Evolutionary conservation across 176 grass and related monocot species (phyloP).

Genomic region (Triticum monococcum): DNA sequence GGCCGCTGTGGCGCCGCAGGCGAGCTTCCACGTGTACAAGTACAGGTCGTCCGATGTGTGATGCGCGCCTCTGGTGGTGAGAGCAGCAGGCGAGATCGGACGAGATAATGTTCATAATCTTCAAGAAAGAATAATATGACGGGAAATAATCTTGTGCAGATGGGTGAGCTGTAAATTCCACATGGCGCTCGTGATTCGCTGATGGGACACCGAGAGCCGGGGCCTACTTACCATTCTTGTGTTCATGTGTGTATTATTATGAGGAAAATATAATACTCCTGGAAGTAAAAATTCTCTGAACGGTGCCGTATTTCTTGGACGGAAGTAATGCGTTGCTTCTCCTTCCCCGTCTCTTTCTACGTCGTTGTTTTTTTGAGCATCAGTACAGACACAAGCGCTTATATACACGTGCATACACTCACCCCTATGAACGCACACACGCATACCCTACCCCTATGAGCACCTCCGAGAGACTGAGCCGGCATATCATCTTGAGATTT

Average conservation of each 20-base stretch:
- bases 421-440: no score
- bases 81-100: constrained; percentile 1
- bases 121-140: constrained; percentile 1
- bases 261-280: not conserved
- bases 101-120: constrained; percentile 48
- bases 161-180: constrained; percentile 31
- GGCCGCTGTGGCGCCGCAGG: constrained; percentile 57
- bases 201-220: not conserved
- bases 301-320: not conserved
- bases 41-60: constrained; percentile 58
- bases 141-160: constrained; percentile 25
- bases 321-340: not conserved
- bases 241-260: not conserved
- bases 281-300: not conserved
- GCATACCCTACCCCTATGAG: no score
- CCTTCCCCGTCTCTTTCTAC: constrained; percentile 11
- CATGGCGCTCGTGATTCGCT: not conserved
- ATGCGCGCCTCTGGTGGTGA: not conserved
- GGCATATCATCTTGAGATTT: no score
- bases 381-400: no score
- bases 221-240: not conserved
- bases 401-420: no score
- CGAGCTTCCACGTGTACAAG: constrained; percentile 74
- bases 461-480: no score
- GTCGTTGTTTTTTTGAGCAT: not conserved